Evolutionary conservation across 1,284 basidiomycete genomes (phyloP).

Genomic region (Takashimella tepidaria): DNA sequence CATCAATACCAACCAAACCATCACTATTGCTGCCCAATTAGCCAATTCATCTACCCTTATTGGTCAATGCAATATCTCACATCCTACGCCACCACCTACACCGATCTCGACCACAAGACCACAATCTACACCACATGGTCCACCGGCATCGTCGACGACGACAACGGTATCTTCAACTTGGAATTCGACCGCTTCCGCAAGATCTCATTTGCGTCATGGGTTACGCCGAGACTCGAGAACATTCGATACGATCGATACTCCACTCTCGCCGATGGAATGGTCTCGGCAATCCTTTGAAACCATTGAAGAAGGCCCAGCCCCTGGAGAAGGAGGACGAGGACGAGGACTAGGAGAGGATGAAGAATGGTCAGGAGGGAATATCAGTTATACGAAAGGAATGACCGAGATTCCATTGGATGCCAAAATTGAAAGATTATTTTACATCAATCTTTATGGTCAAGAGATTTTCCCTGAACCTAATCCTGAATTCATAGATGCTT

Average conservation of each 20-base stretch:
- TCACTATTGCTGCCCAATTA: conserved; percentile 93
- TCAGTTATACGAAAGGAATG: conserved; percentile 45
- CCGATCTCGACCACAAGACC: conserved; percentile 2
- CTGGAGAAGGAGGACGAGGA: background rate
- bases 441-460: conserved; percentile 87
- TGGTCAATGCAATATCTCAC: conserved; percentile 96
- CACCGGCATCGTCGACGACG: background rate
- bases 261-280: conserved; percentile 14
- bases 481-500: conserved; percentile 65
- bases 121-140: conserved; percentile 22
- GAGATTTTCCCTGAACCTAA: conserved; percentile 87
- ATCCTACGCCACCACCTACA: conserved; percentile 58
- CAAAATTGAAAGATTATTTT: conserved; percentile 67
- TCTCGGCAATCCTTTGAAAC: background rate
- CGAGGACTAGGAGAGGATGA: conserved; percentile 50
- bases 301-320: conserved; percentile 2
- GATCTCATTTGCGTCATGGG: conserved; percentile 2
- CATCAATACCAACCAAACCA: conserved; percentile 87
- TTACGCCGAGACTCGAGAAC: conserved; percentile 41
- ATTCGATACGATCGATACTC: conserved; percentile 40
- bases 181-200: background rate
- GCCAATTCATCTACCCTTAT: conserved; percentile 60
- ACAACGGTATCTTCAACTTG: background rate
- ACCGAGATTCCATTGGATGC: conserved; percentile 60
- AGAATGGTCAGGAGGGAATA: conserved; percentile 50